Base-by-base conservation (phyloP, 2,329 filamentous ascomycete genomes). In the Fusarium liriodendri region DNA sequence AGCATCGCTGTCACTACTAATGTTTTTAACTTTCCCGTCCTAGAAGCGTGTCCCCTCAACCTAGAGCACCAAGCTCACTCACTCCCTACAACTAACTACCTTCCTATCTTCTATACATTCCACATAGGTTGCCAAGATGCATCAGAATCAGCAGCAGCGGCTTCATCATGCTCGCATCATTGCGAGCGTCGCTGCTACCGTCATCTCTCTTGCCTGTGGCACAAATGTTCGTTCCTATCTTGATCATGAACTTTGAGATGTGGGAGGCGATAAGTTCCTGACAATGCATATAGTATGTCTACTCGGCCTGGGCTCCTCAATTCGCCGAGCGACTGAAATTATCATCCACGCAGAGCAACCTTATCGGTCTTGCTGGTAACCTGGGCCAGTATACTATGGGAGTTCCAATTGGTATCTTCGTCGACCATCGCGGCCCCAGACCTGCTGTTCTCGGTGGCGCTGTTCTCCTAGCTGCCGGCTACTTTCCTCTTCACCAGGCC, bases 241-340 rank as follows among this genome's bases (percentile, higher is more conserved):
- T 11, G 54, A 47, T 42, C 25, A 33, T 38, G 60, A 54, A 50
- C 27, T 47, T 57, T 63, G 18, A 52, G 18, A 52, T 32, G 10
- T 2, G 47, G 18, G 47, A 32, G 47, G 47, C 47, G 47, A 29
- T n/a, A 52, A 52, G 40, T 10, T 58, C 58, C 64, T 69, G 72
- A 77, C 66, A 57, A 62, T 55, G 35, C 59, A 20, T 62, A 59
- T 80, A 98, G 95, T 98, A 99, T 90, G 96, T 95, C 80, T 99
- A 98, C 84, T 98, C 95, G 64, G 96, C 96, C 83, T 99, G 97
- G 95, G 95, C 94, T 16, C 97, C 97, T 22, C 95, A 98, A 84
- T 98, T 98, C 80, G 95, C 95, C 59, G 92, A 97, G 79, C 92
- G 90, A 77, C 87, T 99, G 77, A 91, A 93, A 80, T 90, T 98